A percentile compares a stretch with the other conserved stretches of the same genome.
These are phyloP conservation scores for Eucalyptus caleyi DNA, from an alignment of 345 rosid species.

Conservation along the genomic window DNA sequence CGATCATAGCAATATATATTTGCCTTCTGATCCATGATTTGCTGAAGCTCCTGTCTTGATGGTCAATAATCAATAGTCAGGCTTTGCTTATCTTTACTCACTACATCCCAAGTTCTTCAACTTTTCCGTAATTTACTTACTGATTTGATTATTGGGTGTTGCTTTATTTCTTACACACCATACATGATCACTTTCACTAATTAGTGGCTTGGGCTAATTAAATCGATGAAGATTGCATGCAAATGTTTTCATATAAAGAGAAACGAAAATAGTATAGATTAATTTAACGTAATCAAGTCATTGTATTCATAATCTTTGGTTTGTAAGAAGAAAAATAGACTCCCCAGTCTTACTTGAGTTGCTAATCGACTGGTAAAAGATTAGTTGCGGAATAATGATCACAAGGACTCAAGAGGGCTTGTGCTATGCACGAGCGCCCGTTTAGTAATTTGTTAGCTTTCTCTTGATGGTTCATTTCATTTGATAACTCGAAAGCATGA, in stretches of 20 bases:
- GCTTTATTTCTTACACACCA: background rate
- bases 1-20: background rate
- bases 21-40: background rate
- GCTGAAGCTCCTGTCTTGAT: background rate
- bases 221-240: background rate
- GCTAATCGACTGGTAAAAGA: background rate
- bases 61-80: background rate
- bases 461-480: background rate
- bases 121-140: background rate
- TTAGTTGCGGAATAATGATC: background rate
- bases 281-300: background rate
- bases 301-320: background rate
- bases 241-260: background rate
- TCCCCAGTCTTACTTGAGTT: background rate
- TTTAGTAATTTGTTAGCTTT: background rate
- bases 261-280: background rate
- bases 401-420: fast-evolving
- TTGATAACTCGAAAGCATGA: background rate
- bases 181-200: background rate
- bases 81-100: background rate
- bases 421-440: fast-evolving
- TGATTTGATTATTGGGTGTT: background rate
- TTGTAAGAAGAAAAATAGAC: background rate
- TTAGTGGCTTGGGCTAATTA: background rate
- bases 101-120: background rate